A percentile compares a stretch with the other conserved stretches of the same genome.
Conservation (phyloP, 2,329 filamentous ascomycete species). For the Xylariaceae sp. region DNA sequence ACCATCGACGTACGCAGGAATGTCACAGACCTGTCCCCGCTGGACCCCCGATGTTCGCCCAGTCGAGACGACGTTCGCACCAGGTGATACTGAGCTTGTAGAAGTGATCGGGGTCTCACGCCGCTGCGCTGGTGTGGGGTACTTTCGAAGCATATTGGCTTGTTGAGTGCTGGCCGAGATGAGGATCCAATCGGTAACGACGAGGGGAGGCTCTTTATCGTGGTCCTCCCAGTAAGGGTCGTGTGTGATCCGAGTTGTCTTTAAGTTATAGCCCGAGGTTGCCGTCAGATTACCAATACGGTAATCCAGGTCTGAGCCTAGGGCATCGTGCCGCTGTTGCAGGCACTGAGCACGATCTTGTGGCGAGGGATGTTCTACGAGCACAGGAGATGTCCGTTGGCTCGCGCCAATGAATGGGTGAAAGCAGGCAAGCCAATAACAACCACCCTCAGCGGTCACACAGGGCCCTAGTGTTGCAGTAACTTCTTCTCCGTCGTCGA, state of each 20-base stretch:
- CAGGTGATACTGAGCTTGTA: constrained; percentile 43
- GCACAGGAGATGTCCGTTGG: constrained; percentile 35
- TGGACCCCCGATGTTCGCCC: constrained; percentile 52
- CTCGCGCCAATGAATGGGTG: constrained; percentile 51
- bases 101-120: constrained; percentile 43
- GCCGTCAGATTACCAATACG: constrained; percentile 46
- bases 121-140: constrained; percentile 44
- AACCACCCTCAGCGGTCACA: constrained; percentile 45
- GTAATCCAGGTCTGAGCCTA: constrained; percentile 39
- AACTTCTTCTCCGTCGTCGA: constrained; percentile 40
- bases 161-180: constrained; percentile 44
- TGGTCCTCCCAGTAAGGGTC: constrained; percentile 53
- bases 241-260: constrained; percentile 51
- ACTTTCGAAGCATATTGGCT: constrained; percentile 50
- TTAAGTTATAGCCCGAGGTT: constrained; percentile 49
- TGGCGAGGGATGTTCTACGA: constrained; percentile 50
- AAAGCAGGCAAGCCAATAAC: constrained; percentile 52
- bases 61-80: constrained; percentile 46
- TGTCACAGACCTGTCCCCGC: constrained; percentile 50
- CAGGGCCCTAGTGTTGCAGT: constrained; percentile 52
- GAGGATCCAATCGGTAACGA: constrained; percentile 53
- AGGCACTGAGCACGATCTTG: constrained; percentile 47
- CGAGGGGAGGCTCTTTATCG: constrained; percentile 47
- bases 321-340: constrained; percentile 45
- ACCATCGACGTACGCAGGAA: constrained; percentile 50